Base-by-base conservation (phyloP, 2,329 filamentous ascomycete genomes). In the Cladosporium phlei region DNA sequence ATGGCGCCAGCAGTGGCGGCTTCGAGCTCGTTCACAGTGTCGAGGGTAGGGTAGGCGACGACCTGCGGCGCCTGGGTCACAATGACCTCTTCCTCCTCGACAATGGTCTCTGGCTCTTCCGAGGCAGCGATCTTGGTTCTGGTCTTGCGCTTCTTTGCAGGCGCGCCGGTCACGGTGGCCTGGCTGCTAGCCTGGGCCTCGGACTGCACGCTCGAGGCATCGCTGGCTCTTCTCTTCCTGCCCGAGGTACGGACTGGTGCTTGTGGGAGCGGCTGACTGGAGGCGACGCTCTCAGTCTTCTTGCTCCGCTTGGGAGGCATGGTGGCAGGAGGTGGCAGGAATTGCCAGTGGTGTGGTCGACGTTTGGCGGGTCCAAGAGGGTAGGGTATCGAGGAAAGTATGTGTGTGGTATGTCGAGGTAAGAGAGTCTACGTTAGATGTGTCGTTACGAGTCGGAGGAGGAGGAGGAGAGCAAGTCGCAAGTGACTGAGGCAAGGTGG, bases 221-320 rank as follows among this genome's bases (percentile, higher is more conserved):
- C 59, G 34, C 57, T 60, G 46, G 50, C 49, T 38, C 56, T 52
- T 32, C 59, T 46, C 51, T 60, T 62, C 19, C 56, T 49, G 14
- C 53, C 51, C n/a, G 48, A 44, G 9, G 52, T 47, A 28, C 56
- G 56, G 10, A 48, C 52, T 4, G 49, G 38, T 38, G 52, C 48
- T 34, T 52, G 48, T 16, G 45, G 43, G 28, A 52, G 45, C 22
- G 54, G 49, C 5, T 27, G 30, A 38, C 51, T 51, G 49, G 47
- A 52, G 48, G 49, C 54, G 32, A 43, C 43, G 40, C 51, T 46
- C 14, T 39, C 27, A 17, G 33, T 30, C 30, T 48, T 44, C 30
- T 47, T 51, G 33, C 50, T 32, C 38, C 55, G 55, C 46, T 60
- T 60, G 19, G 58, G 58, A 40, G 58, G 47, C 58, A 60, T 60